Evolutionary conservation across 108 stramenopile genomes (phyloP).

Genomic region (Fragilaria crotonensis): DNA sequence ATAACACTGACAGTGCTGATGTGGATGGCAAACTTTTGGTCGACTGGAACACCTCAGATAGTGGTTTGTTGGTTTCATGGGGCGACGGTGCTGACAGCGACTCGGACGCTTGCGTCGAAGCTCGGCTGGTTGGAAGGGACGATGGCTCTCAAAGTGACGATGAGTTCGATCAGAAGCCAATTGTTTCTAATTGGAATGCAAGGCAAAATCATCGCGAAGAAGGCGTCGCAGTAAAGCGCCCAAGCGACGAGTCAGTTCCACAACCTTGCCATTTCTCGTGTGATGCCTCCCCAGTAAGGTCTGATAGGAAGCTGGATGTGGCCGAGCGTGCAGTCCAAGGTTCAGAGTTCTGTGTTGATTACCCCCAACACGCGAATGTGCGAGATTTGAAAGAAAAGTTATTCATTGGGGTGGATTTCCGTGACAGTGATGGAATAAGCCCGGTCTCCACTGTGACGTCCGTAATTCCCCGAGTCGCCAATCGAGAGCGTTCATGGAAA

Average conservation of each 20-base stretch:
- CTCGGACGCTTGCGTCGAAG: too few species aligned
- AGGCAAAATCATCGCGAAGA: background rate
- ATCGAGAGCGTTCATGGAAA: background rate
- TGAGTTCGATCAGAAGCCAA: background rate
- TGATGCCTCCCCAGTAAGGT: background rate
- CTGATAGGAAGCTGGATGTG: background rate
- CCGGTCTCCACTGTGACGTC: background rate
- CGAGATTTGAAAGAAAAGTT: background rate
- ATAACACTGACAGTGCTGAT: background rate
- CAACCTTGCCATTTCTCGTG: too few species aligned
- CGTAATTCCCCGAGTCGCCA: background rate
- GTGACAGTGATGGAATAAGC: background rate
- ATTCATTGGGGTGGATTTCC: background rate
- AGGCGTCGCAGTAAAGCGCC: background rate
- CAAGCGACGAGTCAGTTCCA: background rate
- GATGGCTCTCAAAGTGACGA: background rate
- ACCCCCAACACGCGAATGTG: background rate
- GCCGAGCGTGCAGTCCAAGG: background rate
- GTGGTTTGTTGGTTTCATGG: background rate
- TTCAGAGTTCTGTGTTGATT: too few species aligned
- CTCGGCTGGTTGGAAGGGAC: too few species aligned
- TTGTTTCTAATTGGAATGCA: background rate
- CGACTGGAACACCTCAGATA: background rate
- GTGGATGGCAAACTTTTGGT: background rate
- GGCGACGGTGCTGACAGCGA: too few species aligned